A percentile compares a stretch with the other conserved stretches of the same genome.
phyloP scores from a whole-genome alignment of 768 basidiomycete species.

The Bullera alba region DNA sequence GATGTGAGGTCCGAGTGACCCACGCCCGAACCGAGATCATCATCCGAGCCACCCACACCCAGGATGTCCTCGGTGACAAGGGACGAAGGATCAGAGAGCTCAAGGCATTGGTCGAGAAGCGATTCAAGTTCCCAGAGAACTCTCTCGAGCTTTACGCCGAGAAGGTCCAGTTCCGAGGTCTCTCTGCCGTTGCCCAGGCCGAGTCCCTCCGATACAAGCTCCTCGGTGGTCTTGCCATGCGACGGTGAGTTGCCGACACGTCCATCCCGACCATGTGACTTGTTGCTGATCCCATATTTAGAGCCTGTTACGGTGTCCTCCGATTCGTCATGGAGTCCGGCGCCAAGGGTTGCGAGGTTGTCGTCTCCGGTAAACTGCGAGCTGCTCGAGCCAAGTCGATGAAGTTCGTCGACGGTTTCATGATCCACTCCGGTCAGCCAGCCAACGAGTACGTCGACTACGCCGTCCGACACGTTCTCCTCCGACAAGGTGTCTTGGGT shows the following conservation, averaged over 20 bases:
- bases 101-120: slow-evolving; percentile 95
- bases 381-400: slow-evolving; percentile 99
- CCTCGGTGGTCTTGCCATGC: slow-evolving; percentile 96
- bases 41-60: slow-evolving; percentile 97
- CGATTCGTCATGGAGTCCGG: slow-evolving; percentile 99
- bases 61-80: slow-evolving; percentile 96
- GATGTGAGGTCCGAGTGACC: slow-evolving; percentile 98
- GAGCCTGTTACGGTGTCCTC: slow-evolving; percentile 98
- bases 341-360: slow-evolving; percentile 98
- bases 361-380: slow-evolving; percentile 98
- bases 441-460: slow-evolving; percentile 92
- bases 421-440: slow-evolving; percentile 83
- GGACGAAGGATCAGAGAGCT: slow-evolving; percentile 98
- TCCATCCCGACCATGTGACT: neutral
- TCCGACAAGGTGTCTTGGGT: slow-evolving; percentile 97
- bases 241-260: slow-evolving; percentile 59
- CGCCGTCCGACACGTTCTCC: slow-evolving; percentile 94
- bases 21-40: slow-evolving; percentile 99
- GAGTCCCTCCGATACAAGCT: slow-evolving; percentile 98
- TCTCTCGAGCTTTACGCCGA: slow-evolving; percentile 98
- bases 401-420: slow-evolving; percentile 99
- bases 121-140: slow-evolving; percentile 99
- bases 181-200: slow-evolving; percentile 97
- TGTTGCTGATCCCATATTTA: slow-evolving; percentile 47
- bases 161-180: slow-evolving; percentile 96